These are phyloP conservation scores for Noccaea caerulescens DNA, from an alignment of 345 rosid species.

Conservation along the genomic window DNA sequence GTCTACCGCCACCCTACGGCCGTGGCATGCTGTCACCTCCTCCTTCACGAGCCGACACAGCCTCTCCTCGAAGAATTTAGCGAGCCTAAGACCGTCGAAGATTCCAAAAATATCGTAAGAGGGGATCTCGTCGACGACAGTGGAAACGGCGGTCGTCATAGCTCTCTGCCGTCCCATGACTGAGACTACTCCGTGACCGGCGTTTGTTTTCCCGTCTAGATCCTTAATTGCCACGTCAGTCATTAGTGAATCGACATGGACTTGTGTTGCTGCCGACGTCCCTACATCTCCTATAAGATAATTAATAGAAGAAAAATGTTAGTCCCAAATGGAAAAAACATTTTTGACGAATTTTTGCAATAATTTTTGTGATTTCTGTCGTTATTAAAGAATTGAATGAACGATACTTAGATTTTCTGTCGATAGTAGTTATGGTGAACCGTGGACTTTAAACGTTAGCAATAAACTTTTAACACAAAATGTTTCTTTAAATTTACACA, in stretches of 20 bases:
- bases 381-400: background rate
- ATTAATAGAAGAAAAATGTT: background rate
- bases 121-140: constrained; percentile 36
- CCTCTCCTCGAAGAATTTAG: constrained; percentile 36
- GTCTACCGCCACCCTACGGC: constrained; percentile 7
- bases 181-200: constrained; percentile 40
- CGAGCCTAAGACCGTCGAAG: constrained; percentile 36
- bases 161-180: constrained; percentile 47
- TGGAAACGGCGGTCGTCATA: constrained; percentile 44
- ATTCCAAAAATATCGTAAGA: constrained; percentile 42
- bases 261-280: constrained; percentile 24
- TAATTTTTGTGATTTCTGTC: background rate
- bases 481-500: background rate
- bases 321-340: background rate
- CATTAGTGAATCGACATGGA: constrained; percentile 16
- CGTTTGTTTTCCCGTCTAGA: constrained; percentile 19
- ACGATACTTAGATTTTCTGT: background rate
- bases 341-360: no score
- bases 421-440: background rate
- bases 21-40: constrained; percentile 30
- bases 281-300: constrained; percentile 26
- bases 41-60: constrained; percentile 37
- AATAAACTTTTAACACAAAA: background rate
- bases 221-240: constrained; percentile 31
- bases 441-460: background rate